These are phyloP conservation scores for Lecanicillium sp. DNA, from an alignment of 2,329 filamentous ascomycete species.

Conservation along the genomic window DNA sequence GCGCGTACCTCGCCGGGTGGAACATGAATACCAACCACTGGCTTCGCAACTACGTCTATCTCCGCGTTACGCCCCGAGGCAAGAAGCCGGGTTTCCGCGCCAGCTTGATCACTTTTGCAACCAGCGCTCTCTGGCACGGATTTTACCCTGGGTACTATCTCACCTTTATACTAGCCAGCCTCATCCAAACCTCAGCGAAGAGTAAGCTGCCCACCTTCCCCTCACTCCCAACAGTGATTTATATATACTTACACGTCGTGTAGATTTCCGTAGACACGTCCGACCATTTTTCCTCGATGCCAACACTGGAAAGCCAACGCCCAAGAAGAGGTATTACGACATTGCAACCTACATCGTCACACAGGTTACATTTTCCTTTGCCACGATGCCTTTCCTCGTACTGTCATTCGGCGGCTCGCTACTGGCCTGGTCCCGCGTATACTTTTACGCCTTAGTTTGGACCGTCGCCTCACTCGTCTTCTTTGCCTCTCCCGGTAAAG, in stretches of 20 bases:
- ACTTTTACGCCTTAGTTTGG: slow-evolving; percentile 76
- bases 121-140: slow-evolving; percentile 95
- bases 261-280: slow-evolving; percentile 81
- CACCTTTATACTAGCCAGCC: slow-evolving; percentile 78
- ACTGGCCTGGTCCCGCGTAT: slow-evolving; percentile 73
- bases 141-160: slow-evolving; percentile 97
- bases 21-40: slow-evolving; percentile 99
- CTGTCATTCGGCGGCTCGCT: slow-evolving; percentile 66
- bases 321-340: slow-evolving; percentile 82
- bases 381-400: slow-evolving; percentile 76
- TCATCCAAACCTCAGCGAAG: slow-evolving; percentile 90
- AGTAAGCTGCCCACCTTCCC: slow-evolving; percentile 49
- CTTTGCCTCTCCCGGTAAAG: slow-evolving; percentile 74
- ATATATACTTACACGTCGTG: slow-evolving; percentile 11
- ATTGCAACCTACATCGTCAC: slow-evolving; percentile 66
- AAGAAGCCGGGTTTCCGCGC: slow-evolving; percentile 96
- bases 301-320: slow-evolving; percentile 58
- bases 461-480: slow-evolving; percentile 59
- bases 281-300: slow-evolving; percentile 89
- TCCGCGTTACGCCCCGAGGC: slow-evolving; percentile 88
- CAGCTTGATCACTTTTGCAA: slow-evolving; percentile 87
- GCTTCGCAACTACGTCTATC: slow-evolving; percentile 91
- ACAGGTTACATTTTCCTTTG: slow-evolving; percentile 77
- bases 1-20: slow-evolving; percentile 85
- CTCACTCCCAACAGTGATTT: slow-evolving; percentile 8